A percentile compares a stretch with the other conserved stretches of the same genome.
Evolutionary conservation across 2,329 filamentous ascomycete genomes (phyloP).

Genomic region (Diplodia sapinea): DNA sequence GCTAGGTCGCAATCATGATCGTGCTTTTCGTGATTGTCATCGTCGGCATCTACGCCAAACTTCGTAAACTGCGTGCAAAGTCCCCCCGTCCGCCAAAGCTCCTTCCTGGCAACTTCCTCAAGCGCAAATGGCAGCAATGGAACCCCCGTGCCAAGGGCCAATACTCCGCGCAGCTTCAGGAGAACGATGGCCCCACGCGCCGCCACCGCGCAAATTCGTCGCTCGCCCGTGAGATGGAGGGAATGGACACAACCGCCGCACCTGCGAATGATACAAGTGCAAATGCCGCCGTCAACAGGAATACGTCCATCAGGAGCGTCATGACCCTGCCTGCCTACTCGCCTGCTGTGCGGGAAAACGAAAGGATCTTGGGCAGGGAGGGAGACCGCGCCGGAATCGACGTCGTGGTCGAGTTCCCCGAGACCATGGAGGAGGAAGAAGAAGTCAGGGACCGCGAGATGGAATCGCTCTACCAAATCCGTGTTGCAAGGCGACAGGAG

Average conservation of each 20-base stretch:
- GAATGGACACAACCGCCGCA: slow-evolving; percentile 25
- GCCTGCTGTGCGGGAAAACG: slow-evolving; percentile 71
- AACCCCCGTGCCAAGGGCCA: slow-evolving; percentile 38
- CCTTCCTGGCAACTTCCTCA: slow-evolving; percentile 34
- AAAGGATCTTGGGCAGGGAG: slow-evolving; percentile 84
- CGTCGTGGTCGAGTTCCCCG: slow-evolving; percentile 83
- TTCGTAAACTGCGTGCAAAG: slow-evolving; percentile 25
- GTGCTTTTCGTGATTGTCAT: slow-evolving; percentile 25
- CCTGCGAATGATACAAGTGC: slow-evolving; percentile 34
- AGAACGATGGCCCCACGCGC: slow-evolving; percentile 32
- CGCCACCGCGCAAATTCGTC: slow-evolving; percentile 35
- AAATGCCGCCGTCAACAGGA: slow-evolving; percentile 58
- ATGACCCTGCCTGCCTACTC: slow-evolving; percentile 92
- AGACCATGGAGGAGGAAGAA: slow-evolving; percentile 80
- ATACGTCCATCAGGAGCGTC: slow-evolving; percentile 87
- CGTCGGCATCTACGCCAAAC: slow-evolving; percentile 23
- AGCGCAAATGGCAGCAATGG: slow-evolving; percentile 44
- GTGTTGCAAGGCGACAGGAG: slow-evolving; percentile 75
- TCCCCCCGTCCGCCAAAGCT: slow-evolving; percentile 20
- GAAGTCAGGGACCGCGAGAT: slow-evolving; percentile 83
- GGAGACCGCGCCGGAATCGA: slow-evolving; percentile 93
- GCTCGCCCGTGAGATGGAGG: slow-evolving; percentile 27
- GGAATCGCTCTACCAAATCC: slow-evolving; percentile 90
- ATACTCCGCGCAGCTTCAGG: slow-evolving; percentile 42
- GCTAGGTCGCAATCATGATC: slow-evolving; percentile 25